Base-by-base conservation (phyloP, 805 yeast genomes). In the Starmerella bombicola region DNA sequence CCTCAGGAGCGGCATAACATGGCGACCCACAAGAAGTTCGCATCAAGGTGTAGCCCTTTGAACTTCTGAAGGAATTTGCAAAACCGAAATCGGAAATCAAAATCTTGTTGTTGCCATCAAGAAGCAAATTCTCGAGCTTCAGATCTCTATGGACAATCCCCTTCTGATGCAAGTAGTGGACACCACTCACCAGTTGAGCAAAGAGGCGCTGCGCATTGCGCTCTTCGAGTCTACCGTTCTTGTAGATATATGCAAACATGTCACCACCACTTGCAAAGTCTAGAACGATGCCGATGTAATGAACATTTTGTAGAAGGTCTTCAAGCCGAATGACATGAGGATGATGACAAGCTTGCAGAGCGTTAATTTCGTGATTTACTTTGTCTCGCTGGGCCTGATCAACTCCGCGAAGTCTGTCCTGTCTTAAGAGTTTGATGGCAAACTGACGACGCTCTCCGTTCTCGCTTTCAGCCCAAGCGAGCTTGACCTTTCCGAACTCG, bases 261-360 rank as follows among this genome's bases (percentile, higher is more conserved):
- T 91, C 98, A 40, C 98, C 98, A 12, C 97, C 97, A 2, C 93
- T 80, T 2, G 97, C 97, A 61, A 88, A 91, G 55, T 91, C 97
- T 43, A 91, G 68, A 2, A 91, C 97, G 20, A 91, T 91, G 18
- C 98, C 98, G 45, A 91, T 86, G 61, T 91, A 88, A 56, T 83
- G 82, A 37, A 93, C 95, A 56, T 83, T 80, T 59, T 86, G 93
- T 59, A 91, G 68, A 18, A 91, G 96, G 56, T 88, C 95, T 49
- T 85, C 95, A 40, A 91, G 65, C 47, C 78, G 73, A 37, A 91
- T 93, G 52, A 91, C 86, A 60, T 91, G 88, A 18, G 98, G 98
- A 61, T 91, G 98, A 37, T 80, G 77, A 43, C 85, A 66, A 33
- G 61, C 53, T 50, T 79, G 74, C 47, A 91, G 65, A 3, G 95